These are phyloP conservation scores for Hortaea werneckii DNA, from an alignment of 2,329 filamentous ascomycete species.

Conservation along the genomic window DNA sequence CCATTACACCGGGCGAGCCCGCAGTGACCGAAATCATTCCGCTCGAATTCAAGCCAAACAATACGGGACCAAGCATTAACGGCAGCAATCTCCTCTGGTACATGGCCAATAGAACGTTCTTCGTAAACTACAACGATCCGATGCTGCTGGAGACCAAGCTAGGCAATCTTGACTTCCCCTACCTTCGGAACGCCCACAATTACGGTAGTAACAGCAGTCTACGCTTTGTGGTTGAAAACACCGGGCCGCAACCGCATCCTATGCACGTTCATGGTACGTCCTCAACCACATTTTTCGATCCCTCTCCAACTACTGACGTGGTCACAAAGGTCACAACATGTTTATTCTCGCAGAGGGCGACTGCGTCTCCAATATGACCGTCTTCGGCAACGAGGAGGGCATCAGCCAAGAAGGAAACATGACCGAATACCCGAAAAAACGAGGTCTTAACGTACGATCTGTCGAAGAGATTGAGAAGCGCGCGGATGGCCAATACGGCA, in stretches of 20 bases:
- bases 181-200: slow-evolving; percentile 39
- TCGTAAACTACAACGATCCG: slow-evolving; percentile 40
- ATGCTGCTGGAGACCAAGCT: slow-evolving; percentile 43
- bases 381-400: slow-evolving; percentile 8
- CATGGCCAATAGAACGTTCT: slow-evolving; percentile 42
- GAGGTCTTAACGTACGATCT: not conserved
- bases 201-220: slow-evolving; percentile 44
- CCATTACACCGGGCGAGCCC: slow-evolving; percentile 31
- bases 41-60: slow-evolving; percentile 34
- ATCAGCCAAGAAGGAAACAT: not conserved
- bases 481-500: slow-evolving; percentile 1
- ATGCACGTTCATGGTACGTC: slow-evolving; percentile 24
- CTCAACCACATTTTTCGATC: not conserved
- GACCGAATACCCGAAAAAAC: not conserved
- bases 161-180: slow-evolving; percentile 22
- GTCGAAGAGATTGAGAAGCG: slow-evolving; percentile 2
- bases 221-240: slow-evolving; percentile 44
- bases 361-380: slow-evolving; percentile 14
- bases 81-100: slow-evolving; percentile 41
- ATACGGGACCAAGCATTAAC: slow-evolving; percentile 25
- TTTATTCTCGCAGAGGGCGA: slow-evolving; percentile 35
- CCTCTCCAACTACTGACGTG: not conserved
- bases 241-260: slow-evolving; percentile 18
- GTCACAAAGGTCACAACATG: slow-evolving; percentile 40
- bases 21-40: slow-evolving; percentile 35